A percentile compares a stretch with the other conserved stretches of the same genome.
phyloP scores from a whole-genome alignment of 164 flowering plant species.

The Vitis riparia region DNA sequence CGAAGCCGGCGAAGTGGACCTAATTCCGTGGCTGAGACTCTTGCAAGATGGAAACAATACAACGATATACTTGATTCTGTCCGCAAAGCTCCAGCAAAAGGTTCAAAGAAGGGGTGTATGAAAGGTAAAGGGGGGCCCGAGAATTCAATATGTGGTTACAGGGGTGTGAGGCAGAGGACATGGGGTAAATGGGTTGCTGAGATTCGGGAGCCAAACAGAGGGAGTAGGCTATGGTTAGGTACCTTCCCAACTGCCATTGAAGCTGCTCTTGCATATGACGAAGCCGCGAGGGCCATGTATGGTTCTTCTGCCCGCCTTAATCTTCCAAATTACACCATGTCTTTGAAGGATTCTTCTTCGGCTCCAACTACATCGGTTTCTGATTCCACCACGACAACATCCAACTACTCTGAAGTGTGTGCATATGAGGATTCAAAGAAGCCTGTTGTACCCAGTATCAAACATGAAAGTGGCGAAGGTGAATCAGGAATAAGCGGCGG shows the following conservation, averaged over 20 bases:
- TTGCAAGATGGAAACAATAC: slow-evolving; percentile 63
- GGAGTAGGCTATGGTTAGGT: slow-evolving; percentile 64
- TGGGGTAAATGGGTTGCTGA: slow-evolving; percentile 96
- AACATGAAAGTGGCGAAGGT: slow-evolving; percentile 11
- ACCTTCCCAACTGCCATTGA: slow-evolving; percentile 51
- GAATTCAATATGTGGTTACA: slow-evolving; percentile 51
- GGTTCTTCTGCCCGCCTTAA: slow-evolving; percentile 56
- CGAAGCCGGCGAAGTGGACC: neutral
- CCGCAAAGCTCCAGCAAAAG: slow-evolving; percentile 63
- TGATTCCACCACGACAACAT: slow-evolving; percentile 14
- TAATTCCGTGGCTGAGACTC: slow-evolving; percentile 46
- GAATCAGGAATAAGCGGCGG: slow-evolving; percentile 2
- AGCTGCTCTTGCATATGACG: slow-evolving; percentile 65
- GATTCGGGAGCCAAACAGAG: slow-evolving; percentile 62
- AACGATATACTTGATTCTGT: slow-evolving; percentile 33
- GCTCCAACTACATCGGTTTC: slow-evolving; percentile 2
- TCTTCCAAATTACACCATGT: slow-evolving; percentile 18
- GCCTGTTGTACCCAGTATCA: neutral
- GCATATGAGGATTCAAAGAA: slow-evolving; percentile 17
- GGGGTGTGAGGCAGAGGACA: slow-evolving; percentile 88
- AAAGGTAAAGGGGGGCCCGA: slow-evolving; percentile 89
- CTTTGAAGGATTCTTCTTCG: neutral
- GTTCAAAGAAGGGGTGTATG: slow-evolving; percentile 89
- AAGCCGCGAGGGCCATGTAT: slow-evolving; percentile 61
- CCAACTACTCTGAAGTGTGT: slow-evolving; percentile 26